phyloP scores from a whole-genome alignment of 495 filamentous ascomycete genomes.

The Achaetomiella virescens region DNA sequence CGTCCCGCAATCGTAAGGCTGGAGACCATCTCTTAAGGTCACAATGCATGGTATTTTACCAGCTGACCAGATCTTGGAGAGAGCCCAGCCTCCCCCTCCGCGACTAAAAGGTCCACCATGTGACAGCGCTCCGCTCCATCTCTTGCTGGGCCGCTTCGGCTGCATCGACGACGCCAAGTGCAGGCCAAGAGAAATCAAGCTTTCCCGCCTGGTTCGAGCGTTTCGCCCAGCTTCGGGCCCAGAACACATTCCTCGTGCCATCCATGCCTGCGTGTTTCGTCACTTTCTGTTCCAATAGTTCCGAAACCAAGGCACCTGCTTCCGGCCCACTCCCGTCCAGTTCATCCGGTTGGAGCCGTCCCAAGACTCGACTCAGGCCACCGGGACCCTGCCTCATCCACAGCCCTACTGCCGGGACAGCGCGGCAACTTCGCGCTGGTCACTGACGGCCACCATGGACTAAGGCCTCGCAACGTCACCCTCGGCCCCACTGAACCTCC shows the following conservation, averaged over 20 bases:
- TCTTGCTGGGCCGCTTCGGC: no score
- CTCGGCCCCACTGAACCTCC: neutral
- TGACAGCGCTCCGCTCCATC: neutral
- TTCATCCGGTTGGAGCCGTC: neutral
- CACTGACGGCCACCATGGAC: conserved; percentile 6
- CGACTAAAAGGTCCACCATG: no score
- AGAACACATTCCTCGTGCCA: neutral
- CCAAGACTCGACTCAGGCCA: neutral
- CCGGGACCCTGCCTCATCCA: neutral
- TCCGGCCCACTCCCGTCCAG: neutral
- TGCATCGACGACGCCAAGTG: neutral
- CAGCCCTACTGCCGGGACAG: neutral
- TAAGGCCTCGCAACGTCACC: neutral
- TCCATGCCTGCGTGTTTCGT: conserved; percentile 3
- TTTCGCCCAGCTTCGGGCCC: no score
- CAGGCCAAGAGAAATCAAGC: conserved; percentile 4
- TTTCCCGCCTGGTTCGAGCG: neutral
- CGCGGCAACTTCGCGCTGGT: neutral
- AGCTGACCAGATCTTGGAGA: no score
- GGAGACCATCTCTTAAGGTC: no score
- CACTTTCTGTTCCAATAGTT: neutral
- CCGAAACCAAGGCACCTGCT: neutral
- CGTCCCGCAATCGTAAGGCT: no score
- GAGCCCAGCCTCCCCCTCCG: no score
- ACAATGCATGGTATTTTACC: no score